phyloP scores from a whole-genome alignment of 768 basidiomycete species.

The Mycena albidolilacea region DNA sequence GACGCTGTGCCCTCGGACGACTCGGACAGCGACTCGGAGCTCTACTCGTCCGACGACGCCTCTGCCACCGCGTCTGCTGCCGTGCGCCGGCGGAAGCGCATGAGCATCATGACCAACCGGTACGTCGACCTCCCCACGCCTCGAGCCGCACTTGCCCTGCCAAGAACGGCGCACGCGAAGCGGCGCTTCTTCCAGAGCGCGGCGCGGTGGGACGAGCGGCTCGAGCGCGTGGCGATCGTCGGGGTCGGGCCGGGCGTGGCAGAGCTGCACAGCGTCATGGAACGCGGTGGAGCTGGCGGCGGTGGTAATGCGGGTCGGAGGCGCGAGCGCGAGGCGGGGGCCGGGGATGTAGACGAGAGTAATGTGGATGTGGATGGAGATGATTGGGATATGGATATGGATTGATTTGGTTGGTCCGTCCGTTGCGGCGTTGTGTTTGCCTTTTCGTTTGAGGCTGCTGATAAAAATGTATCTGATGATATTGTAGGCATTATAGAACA shows the following conservation, averaged over 20 bases:
- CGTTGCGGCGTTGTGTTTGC: no score
- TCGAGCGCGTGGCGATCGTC: slow-evolving; percentile 9
- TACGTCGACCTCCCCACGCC: slow-evolving; percentile 61
- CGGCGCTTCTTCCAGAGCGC: slow-evolving; percentile 73
- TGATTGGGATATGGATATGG: no score
- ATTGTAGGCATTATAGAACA: no score
- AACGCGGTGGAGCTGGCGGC: neutral
- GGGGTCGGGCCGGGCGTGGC: neutral
- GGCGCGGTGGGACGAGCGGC: slow-evolving; percentile 33
- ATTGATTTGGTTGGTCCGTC: no score
- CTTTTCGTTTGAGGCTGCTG: no score
- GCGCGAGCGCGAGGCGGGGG: no score
- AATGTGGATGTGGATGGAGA: no score
- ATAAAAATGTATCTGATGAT: no score
- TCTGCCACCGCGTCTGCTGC: slow-evolving; percentile 38
- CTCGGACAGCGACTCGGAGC: slow-evolving; percentile 57
- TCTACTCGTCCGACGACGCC: slow-evolving; percentile 35
- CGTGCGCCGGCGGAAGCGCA: slow-evolving; percentile 60
- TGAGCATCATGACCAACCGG: slow-evolving; percentile 78
- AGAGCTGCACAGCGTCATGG: slow-evolving; percentile 23
- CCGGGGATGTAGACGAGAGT: no score
- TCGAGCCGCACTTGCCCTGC: neutral
- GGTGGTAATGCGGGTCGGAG: no score
- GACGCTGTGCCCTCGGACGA: slow-evolving; percentile 60
- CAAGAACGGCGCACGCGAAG: slow-evolving; percentile 45